phyloP scores from a whole-genome alignment of 495 filamentous ascomycete genomes.

The Trichoderma parareesei region DNA sequence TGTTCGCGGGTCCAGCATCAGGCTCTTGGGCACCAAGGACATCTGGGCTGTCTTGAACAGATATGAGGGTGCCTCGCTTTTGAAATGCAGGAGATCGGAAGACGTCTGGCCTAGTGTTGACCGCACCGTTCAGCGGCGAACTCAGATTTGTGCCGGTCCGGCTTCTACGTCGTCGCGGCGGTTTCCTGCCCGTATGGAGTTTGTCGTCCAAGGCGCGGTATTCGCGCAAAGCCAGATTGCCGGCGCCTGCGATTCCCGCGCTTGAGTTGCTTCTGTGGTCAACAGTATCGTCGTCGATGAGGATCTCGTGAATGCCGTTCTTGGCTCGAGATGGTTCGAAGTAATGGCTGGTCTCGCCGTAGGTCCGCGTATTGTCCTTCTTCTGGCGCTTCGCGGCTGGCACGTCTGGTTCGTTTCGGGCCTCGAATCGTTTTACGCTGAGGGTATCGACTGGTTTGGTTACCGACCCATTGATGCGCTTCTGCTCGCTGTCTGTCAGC shows the following conservation, averaged over 20 bases:
- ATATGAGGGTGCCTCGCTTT: not conserved
- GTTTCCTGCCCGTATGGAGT: not conserved
- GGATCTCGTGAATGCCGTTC: not conserved
- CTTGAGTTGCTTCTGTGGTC: not conserved
- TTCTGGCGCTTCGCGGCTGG: conserved; percentile 6
- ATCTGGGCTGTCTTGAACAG: conserved; percentile 3
- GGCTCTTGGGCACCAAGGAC: not conserved
- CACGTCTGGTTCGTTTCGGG: not conserved
- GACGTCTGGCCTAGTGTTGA: too few relatives aligned
- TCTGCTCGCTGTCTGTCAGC: not conserved
- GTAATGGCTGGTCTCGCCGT: not conserved
- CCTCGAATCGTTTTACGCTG: not conserved
- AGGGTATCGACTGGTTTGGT: conserved; percentile 1
- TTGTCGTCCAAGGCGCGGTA: not conserved
- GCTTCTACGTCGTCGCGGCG: not conserved
- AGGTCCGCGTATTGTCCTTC: not conserved
- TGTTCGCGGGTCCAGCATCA: not conserved
- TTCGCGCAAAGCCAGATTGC: not conserved
- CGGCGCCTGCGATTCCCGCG: not conserved
- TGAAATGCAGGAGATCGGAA: not conserved
- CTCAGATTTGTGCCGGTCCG: not conserved
- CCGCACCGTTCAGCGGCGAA: not conserved
- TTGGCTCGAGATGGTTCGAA: not conserved
- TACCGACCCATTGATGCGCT: not conserved
- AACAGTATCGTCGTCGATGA: not conserved